Conservation (phyloP, 1,284 basidiomycete species). For the Cystobasidium slooffiae region DNA sequence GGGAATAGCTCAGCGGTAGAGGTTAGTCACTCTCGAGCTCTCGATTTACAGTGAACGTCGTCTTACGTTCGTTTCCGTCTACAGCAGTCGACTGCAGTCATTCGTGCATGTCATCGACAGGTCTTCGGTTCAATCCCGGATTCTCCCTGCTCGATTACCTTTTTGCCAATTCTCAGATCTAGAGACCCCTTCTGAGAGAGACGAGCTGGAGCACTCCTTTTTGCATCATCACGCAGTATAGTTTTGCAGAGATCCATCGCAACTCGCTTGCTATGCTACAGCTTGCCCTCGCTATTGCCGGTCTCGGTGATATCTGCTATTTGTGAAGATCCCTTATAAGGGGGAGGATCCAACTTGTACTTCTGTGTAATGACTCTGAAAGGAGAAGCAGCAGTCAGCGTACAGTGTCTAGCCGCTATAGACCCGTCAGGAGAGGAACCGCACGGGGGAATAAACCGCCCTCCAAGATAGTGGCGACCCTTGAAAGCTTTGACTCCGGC, state of each 20-base stretch:
- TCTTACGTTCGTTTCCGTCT: background rate
- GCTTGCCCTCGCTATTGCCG: background rate
- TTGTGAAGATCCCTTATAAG: constrained; percentile 48
- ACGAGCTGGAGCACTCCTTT: too few relatives aligned
- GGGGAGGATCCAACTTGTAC: constrained; percentile 63
- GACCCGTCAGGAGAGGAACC: constrained; percentile 53
- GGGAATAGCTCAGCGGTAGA: constrained; percentile 35
- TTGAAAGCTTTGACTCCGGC: constrained; percentile 75
- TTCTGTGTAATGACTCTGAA: constrained; percentile 70
- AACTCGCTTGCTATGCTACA: background rate
- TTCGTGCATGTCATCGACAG: constrained; percentile 24
- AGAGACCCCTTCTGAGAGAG: too few relatives aligned
- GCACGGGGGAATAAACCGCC: constrained; percentile 85
- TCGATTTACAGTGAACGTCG: background rate
- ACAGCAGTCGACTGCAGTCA: constrained; percentile 32
- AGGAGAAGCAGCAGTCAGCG: background rate
- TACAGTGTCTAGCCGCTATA: background rate
- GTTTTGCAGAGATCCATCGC: background rate
- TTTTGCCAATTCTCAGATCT: background rate
- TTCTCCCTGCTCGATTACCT: constrained; percentile 5
- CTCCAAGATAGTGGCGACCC: constrained; percentile 88
- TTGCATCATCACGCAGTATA: too few relatives aligned
- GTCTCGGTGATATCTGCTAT: constrained; percentile 49
- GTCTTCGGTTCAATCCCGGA: constrained; percentile 35
- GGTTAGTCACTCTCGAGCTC: background rate